Evolutionary conservation across 768 basidiomycete genomes (phyloP), one percentile per base, ranked within the genome.

Genomic region (Boletus reticuloceps): DNA sequence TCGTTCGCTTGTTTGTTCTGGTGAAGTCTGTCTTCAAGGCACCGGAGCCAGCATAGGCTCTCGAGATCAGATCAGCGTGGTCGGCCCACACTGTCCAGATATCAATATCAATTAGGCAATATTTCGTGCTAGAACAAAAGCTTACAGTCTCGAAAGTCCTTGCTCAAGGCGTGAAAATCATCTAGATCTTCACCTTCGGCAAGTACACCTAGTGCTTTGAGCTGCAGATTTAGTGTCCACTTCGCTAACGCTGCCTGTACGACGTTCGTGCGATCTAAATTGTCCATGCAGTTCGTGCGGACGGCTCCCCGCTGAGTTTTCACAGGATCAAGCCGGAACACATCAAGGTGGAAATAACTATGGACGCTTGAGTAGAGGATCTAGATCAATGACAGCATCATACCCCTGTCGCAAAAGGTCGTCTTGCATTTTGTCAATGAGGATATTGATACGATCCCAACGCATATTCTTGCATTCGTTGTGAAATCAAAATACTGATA

Each of bases 401-500:
- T 63, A 89, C 91, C 90, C 88, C 59, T 91, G 80, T 53, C 75
- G 76, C 40, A 77, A 70, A 34, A 94, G 72, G 59, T 91, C 88
- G 31, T 87, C 82, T 60, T 86, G 79, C 47, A 98, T 68, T 51
- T 79, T 77, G 58, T 93, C 91, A 42, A 95, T 81, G 39, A 99
- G 79, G 16, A 93, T 69, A 50, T 83, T 83, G 59, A 99, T 91
- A 44, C 94, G 83, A 68, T 99, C 93, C 85, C 93, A 99, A 40
- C 91, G 86, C 88, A 98, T 91, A 47, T 89, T 80, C 67, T 84
- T 89, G 78, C 95, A 98, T 71, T 98, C 94, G 56, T 82, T 86
- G 69, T 98, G 96, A 99, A 99, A 67, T 99, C 97, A 64, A 98
- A 99, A 74, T 98, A 97, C 59, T 89, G 79, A 66, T 99, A 99